phyloP scores from a whole-genome alignment of 371 early-diverging fungal genomes.

The Actinomortierella wolfii region DNA sequence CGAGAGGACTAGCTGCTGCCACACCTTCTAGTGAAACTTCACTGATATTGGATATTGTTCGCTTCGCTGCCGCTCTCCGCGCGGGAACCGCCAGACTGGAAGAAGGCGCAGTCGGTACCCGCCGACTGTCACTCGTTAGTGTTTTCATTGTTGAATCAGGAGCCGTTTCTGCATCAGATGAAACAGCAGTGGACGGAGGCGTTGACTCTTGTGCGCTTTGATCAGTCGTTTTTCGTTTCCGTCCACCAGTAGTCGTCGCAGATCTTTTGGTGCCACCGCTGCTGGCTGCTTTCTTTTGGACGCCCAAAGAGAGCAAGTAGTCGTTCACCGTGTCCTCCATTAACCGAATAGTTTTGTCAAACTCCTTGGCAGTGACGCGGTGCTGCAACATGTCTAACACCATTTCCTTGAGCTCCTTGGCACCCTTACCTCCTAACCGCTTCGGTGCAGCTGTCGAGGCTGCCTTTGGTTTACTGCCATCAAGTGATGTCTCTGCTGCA shows the following conservation, averaged over 20 bases:
- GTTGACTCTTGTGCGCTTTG: conserved; percentile 10
- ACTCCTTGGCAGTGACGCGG: conserved; percentile 25
- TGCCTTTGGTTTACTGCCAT: too few relatives aligned
- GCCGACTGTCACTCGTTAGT: background rate
- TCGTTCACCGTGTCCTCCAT: conserved; percentile 14
- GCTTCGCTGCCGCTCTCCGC: conserved; percentile 14
- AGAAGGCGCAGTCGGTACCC: background rate
- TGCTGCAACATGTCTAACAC: conserved; percentile 25
- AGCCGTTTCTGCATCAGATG: background rate
- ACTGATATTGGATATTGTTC: conserved; percentile 37
- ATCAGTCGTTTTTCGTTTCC: background rate
- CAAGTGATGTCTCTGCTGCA: background rate
- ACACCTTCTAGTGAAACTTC: conserved; percentile 12
- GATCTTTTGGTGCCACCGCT: background rate
- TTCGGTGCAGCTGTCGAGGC: conserved; percentile 7
- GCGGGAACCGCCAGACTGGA: background rate
- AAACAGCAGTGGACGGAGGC: conserved; percentile 3
- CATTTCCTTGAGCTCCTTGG: conserved; percentile 31
- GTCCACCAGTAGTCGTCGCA: conserved; percentile 4
- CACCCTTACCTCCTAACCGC: conserved; percentile 32
- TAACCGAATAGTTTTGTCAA: conserved; percentile 32
- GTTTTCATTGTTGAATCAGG: background rate
- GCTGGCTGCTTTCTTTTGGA: conserved; percentile 5
- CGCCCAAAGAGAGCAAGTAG: conserved; percentile 17
- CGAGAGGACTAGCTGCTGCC: conserved; percentile 14